A percentile compares a stretch with the other conserved stretches of the same genome.
Evolutionary conservation across 2,329 filamentous ascomycete species (phyloP).

Genomic region (Cladophialophora chaetospira): DNA sequence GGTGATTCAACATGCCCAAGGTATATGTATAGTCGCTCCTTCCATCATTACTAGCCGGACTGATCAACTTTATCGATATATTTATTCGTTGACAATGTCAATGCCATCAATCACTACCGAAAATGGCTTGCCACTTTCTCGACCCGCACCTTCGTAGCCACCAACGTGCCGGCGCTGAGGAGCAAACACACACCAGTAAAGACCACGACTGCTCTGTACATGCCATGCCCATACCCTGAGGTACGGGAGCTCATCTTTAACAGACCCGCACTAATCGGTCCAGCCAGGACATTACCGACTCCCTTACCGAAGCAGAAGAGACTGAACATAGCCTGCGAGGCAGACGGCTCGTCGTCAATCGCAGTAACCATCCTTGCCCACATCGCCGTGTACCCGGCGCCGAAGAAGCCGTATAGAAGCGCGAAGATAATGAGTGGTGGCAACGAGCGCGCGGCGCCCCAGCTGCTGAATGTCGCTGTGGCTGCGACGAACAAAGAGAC

Average conservation of each 20-base stretch:
- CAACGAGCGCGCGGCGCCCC: conserved; percentile 51
- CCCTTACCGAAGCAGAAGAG: conserved; percentile 33
- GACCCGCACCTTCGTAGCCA: background rate
- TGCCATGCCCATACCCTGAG: conserved; percentile 20
- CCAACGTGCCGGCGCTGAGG: conserved; percentile 19
- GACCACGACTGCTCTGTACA: conserved; percentile 27
- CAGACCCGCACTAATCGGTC: conserved; percentile 30
- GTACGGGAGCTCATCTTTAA: conserved; percentile 5
- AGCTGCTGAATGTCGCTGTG: conserved; percentile 48
- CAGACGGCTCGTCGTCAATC: conserved; percentile 20
- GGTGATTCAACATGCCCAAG: too few relatives aligned
- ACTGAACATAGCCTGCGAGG: conserved; percentile 24
- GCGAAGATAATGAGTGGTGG: conserved; percentile 45
- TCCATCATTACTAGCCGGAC: too few relatives aligned
- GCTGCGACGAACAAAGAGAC: conserved; percentile 45
- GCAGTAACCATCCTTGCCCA: conserved; percentile 46
- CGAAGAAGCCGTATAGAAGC: conserved; percentile 50
- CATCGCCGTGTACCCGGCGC: conserved; percentile 45
- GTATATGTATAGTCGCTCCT: too few relatives aligned
- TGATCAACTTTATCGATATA: too few relatives aligned
- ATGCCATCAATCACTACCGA: too few relatives aligned
- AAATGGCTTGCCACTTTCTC: too few relatives aligned
- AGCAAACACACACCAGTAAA: conserved; percentile 32
- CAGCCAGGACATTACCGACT: conserved; percentile 33
- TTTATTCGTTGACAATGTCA: too few relatives aligned